Percentiles rank a stretch among this genome's conserved stretches.
phyloP scores from a whole-genome alignment of 2,329 filamentous ascomycete species.

The Trichoderma harzianum region DNA sequence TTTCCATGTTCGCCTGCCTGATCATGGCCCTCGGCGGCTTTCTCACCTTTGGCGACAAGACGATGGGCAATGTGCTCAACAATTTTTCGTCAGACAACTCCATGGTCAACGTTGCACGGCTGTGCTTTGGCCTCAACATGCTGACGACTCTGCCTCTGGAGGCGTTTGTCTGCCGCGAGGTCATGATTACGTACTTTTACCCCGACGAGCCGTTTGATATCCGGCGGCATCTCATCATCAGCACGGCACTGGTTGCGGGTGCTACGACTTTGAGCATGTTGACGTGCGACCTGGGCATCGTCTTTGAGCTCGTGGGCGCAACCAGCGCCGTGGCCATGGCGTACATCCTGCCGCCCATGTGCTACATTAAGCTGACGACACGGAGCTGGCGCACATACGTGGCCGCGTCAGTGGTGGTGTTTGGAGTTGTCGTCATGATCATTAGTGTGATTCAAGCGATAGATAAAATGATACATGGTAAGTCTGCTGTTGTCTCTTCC shows the following conservation, averaged over 20 bases:
- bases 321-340: slow-evolving; percentile 92
- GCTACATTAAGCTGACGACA: slow-evolving; percentile 89
- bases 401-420: slow-evolving; percentile 68
- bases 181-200: slow-evolving; percentile 84
- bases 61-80: slow-evolving; percentile 93
- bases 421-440: slow-evolving; percentile 75
- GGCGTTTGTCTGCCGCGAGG: slow-evolving; percentile 95
- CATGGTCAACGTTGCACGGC: slow-evolving; percentile 89
- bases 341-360: slow-evolving; percentile 91
- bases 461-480: slow-evolving; percentile 60
- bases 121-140: slow-evolving; percentile 99
- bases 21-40: slow-evolving; percentile 86
- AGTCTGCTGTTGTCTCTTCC: neutral
- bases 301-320: slow-evolving; percentile 94
- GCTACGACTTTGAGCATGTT: slow-evolving; percentile 76
- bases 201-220: slow-evolving; percentile 72
- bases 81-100: slow-evolving; percentile 90
- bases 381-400: slow-evolving; percentile 70
- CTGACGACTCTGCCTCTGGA: slow-evolving; percentile 93
- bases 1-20: slow-evolving; percentile 90
- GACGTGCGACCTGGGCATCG: slow-evolving; percentile 88
- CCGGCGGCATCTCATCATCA: slow-evolving; percentile 82
- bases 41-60: slow-evolving; percentile 87
- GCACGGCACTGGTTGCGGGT: slow-evolving; percentile 72
- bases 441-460: slow-evolving; percentile 75